Percentiles rank a stretch among this genome's conserved stretches.
These are phyloP conservation scores for Pleurotus platypus DNA, from an alignment of 768 basidiomycete species.

Conservation along the genomic window DNA sequence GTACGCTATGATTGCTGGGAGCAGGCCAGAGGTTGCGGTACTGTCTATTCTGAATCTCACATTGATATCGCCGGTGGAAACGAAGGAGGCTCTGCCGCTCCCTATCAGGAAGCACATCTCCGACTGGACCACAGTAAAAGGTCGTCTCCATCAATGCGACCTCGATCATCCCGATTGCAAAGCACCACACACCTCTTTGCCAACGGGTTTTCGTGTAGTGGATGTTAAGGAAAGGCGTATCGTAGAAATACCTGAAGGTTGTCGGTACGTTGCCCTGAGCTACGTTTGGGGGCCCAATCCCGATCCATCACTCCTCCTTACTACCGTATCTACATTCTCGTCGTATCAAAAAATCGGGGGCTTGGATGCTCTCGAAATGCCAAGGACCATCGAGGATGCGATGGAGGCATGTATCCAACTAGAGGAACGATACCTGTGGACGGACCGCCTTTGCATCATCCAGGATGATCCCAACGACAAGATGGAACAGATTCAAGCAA, in stretches of 20 bases:
- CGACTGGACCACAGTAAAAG: neutral
- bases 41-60: neutral
- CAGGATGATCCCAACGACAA: neutral
- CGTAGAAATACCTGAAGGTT: neutral
- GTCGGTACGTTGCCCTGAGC: neutral
- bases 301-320: neutral
- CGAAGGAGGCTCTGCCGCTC: neutral
- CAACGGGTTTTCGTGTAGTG: neutral
- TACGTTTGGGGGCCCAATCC: slow-evolving; percentile 2
- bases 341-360: neutral
- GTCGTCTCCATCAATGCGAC: neutral
- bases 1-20: neutral
- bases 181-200: neutral
- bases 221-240: neutral
- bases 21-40: neutral
- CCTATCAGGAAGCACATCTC: neutral
- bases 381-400: slow-evolving; percentile 4
- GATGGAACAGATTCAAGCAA: slow-evolving; percentile 2
- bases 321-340: neutral
- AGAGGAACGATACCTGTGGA: slow-evolving; percentile 1
- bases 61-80: neutral
- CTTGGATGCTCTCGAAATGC: neutral
- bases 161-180: neutral
- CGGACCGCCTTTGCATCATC: slow-evolving; percentile 2
- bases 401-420: neutral